Conservation (phyloP, 192 early-diverging fungal species). For the Funneliformis geosporum region DNA sequence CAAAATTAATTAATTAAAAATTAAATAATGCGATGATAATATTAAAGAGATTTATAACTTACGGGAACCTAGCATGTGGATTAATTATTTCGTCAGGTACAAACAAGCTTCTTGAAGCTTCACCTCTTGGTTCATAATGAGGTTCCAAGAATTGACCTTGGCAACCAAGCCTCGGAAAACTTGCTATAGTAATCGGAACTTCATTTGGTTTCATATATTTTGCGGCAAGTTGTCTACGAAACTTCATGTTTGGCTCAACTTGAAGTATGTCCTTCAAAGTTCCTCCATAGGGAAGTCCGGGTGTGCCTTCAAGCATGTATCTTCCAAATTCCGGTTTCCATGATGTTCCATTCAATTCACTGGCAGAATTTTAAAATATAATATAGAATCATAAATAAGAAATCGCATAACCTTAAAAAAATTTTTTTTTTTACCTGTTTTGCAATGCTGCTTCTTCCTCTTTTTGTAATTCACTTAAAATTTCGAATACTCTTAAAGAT, state of each 20-base stretch:
- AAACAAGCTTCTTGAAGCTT: slow-evolving; percentile 83
- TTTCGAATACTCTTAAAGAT: slow-evolving; percentile 78
- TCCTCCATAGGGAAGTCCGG: slow-evolving; percentile 86
- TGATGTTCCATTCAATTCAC: slow-evolving; percentile 62
- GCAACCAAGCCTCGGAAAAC: slow-evolving; percentile 89
- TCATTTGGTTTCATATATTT: slow-evolving; percentile 69
- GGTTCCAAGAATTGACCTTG: slow-evolving; percentile 73
- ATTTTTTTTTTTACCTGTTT: slow-evolving; percentile 11
- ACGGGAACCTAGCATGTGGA: slow-evolving; percentile 90
- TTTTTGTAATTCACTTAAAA: slow-evolving; percentile 68
- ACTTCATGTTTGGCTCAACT: slow-evolving; percentile 89
- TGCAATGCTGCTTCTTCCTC: slow-evolving; percentile 65
- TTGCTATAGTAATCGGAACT: slow-evolving; percentile 77
- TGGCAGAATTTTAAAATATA: slow-evolving; percentile 46
- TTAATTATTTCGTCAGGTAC: slow-evolving; percentile 93
- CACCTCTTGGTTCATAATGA: slow-evolving; percentile 62
- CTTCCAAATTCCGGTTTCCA: slow-evolving; percentile 97
- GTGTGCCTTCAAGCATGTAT: slow-evolving; percentile 97
- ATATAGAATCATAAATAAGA: slow-evolving; percentile 74
- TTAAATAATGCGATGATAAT: background rate
- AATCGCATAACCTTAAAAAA: background rate
- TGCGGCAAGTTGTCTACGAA: slow-evolving; percentile 69
- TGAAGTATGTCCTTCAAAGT: slow-evolving; percentile 74
- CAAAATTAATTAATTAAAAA: background rate
- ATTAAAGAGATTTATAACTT: slow-evolving; percentile 33